Conservation (phyloP, 1,284 basidiomycete species). For the Ganoderma lingzhi region DNA sequence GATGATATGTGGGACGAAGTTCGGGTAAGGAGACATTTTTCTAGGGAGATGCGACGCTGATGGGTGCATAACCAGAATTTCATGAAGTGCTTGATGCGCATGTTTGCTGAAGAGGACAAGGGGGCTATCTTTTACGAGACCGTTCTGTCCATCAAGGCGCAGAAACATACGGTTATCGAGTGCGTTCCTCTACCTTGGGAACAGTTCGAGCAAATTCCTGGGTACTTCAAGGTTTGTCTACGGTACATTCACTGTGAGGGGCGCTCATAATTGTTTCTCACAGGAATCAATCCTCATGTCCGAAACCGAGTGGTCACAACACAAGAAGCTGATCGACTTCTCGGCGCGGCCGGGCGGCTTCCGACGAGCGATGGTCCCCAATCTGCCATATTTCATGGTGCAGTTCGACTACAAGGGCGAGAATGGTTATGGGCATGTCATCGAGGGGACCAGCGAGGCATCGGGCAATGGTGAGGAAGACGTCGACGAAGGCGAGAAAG, state of each 20-base stretch:
- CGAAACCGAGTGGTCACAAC: constrained; percentile 97
- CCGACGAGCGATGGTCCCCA: constrained; percentile 91
- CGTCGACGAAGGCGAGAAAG: constrained; percentile 86
- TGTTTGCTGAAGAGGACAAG: constrained; percentile 90
- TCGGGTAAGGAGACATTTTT: constrained; percentile 61
- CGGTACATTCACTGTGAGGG: not conserved
- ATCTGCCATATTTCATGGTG: constrained; percentile 98
- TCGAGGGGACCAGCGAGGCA: constrained; percentile 85
- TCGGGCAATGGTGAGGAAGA: constrained; percentile 69
- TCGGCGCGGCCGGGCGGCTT: constrained; percentile 89
- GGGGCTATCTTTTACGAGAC: constrained; percentile 97
- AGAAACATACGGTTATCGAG: constrained; percentile 94
- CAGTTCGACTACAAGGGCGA: constrained; percentile 98
- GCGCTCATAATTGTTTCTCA: too few relatives aligned
- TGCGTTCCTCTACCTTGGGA: constrained; percentile 90
- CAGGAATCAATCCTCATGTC: constrained; percentile 92
- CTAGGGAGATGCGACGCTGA: not conserved
- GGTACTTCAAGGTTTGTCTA: constrained; percentile 84
- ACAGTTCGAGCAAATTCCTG: constrained; percentile 86
- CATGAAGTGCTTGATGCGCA: constrained; percentile 97
- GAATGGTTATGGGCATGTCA: constrained; percentile 97
- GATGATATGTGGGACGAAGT: constrained; percentile 99
- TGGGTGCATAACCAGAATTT: constrained; percentile 76
- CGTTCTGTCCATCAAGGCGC: constrained; percentile 84
- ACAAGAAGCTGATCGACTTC: constrained; percentile 97